Evolutionary conservation across 495 filamentous ascomycete genomes (phyloP).

Genomic region (Echria macrotheca): DNA sequence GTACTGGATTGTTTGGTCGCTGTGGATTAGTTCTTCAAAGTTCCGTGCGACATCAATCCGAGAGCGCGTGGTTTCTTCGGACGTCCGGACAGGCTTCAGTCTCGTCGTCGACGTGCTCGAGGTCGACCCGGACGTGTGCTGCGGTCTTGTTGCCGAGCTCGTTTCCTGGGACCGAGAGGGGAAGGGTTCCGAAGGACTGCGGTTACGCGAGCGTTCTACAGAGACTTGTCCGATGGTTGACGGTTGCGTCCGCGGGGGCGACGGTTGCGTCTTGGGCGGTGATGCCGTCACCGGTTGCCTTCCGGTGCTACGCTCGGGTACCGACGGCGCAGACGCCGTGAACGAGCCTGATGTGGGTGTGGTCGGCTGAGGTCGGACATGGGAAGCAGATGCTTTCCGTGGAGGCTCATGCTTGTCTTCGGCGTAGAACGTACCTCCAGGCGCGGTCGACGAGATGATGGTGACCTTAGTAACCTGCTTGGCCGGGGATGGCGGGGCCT

Average conservation of each 20-base stretch:
- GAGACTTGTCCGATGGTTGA: constrained; percentile 29
- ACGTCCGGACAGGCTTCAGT: constrained; percentile 43
- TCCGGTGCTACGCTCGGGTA: constrained; percentile 39
- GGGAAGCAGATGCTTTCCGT: constrained; percentile 16
- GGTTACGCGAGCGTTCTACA: constrained; percentile 22
- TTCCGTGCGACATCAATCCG: constrained; percentile 39
- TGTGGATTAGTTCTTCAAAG: constrained; percentile 86
- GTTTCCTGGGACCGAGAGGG: constrained; percentile 14
- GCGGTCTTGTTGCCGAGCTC: constrained; percentile 14
- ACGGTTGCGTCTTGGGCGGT: constrained; percentile 20
- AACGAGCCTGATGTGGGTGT: constrained; percentile 5
- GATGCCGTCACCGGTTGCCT: constrained; percentile 14
- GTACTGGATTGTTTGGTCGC: constrained; percentile 87
- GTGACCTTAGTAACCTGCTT: constrained; percentile 32
- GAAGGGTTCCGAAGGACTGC: constrained; percentile 16
- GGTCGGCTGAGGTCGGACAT: constrained; percentile 2
- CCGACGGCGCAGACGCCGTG: constrained; percentile 18
- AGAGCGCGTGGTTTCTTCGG: constrained; percentile 44
- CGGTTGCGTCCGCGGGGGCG: constrained; percentile 21
- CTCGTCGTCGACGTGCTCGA: constrained; percentile 39
- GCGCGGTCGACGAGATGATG: constrained; percentile 23
- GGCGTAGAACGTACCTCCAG: constrained; percentile 20
- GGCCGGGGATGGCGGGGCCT: constrained; percentile 14
- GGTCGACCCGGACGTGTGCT: constrained; percentile 34
- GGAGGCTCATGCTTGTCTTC: constrained; percentile 27